These are phyloP conservation scores for Agrocybe chaxingu DNA, from an alignment of 768 basidiomycete genomes.

Conservation along the genomic window DNA sequence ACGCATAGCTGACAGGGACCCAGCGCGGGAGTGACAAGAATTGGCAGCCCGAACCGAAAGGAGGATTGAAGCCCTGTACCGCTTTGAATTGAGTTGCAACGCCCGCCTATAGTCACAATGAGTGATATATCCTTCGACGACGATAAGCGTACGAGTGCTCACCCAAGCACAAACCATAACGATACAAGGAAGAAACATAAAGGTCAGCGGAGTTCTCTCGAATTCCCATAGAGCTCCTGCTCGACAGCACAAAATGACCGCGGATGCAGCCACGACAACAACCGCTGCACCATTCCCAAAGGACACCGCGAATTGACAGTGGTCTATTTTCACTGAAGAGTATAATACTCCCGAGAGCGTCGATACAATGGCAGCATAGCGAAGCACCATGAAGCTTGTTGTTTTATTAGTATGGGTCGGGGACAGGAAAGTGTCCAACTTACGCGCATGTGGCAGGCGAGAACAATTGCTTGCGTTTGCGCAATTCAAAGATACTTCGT, in stretches of 20 bases:
- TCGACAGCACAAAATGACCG: slow-evolving; percentile 29
- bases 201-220: slow-evolving; percentile 19
- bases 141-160: background rate
- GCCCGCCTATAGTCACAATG: slow-evolving; percentile 19
- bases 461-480: slow-evolving; percentile 22
- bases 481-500: slow-evolving; percentile 21
- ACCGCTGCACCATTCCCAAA: slow-evolving; percentile 26
- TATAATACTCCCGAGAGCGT: slow-evolving; percentile 25
- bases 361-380: slow-evolving; percentile 29
- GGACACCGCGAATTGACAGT: slow-evolving; percentile 27
- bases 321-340: slow-evolving; percentile 21
- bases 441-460: slow-evolving; percentile 28
- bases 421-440: slow-evolving; percentile 6
- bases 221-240: slow-evolving; percentile 31
- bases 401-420: background rate
- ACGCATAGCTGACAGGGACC: slow-evolving; percentile 30
- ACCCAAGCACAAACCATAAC: slow-evolving; percentile 30
- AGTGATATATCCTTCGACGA: background rate
- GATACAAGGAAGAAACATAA: slow-evolving; percentile 20
- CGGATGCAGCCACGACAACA: slow-evolving; percentile 26
- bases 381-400: slow-evolving; percentile 25
- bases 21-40: slow-evolving; percentile 27
- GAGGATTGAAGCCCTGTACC: slow-evolving; percentile 18
- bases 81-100: slow-evolving; percentile 27
- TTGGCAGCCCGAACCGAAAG: slow-evolving; percentile 31